phyloP scores from a whole-genome alignment of 805 yeast species.

The Spathaspora arborariae region DNA sequence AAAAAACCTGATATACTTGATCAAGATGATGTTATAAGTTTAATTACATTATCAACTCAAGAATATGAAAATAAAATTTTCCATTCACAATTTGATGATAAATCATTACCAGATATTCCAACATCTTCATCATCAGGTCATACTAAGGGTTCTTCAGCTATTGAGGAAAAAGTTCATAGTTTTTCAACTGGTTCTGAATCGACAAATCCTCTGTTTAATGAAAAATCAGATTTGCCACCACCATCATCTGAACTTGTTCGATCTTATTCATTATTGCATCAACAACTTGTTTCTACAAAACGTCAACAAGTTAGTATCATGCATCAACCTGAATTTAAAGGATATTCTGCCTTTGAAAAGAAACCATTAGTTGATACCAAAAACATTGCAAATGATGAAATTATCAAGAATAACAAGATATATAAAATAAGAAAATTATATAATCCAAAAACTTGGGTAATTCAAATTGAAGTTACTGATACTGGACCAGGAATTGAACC shows the following conservation, averaged over 20 bases:
- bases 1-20: neutral
- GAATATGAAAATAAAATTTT: slow-evolving; percentile 37
- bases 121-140: neutral
- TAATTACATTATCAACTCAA: slow-evolving; percentile 33
- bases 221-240: no score
- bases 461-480: slow-evolving; percentile 74
- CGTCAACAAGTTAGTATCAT: slow-evolving; percentile 1
- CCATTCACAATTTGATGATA: slow-evolving; percentile 31
- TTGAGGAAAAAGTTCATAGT: neutral
- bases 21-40: slow-evolving; percentile 21
- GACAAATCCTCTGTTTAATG: neutral
- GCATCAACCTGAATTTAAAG: slow-evolving; percentile 5
- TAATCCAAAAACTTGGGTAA: slow-evolving; percentile 48
- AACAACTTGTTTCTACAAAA: neutral
- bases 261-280: neutral
- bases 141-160: neutral
- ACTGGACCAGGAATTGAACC: slow-evolving; percentile 95
- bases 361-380: slow-evolving; percentile 10
- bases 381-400: slow-evolving; percentile 21
- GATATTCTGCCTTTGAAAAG: slow-evolving; percentile 7
- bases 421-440: slow-evolving; percentile 32
- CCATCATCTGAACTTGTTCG: neutral
- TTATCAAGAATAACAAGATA: slow-evolving; percentile 32
- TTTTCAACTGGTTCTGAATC: neutral
- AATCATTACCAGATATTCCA: slow-evolving; percentile 20